Percentiles rank a stretch among this genome's conserved stretches.
phyloP scores from a whole-genome alignment of 192 early-diverging fungal species.

The Ambispora gerdemannii region DNA sequence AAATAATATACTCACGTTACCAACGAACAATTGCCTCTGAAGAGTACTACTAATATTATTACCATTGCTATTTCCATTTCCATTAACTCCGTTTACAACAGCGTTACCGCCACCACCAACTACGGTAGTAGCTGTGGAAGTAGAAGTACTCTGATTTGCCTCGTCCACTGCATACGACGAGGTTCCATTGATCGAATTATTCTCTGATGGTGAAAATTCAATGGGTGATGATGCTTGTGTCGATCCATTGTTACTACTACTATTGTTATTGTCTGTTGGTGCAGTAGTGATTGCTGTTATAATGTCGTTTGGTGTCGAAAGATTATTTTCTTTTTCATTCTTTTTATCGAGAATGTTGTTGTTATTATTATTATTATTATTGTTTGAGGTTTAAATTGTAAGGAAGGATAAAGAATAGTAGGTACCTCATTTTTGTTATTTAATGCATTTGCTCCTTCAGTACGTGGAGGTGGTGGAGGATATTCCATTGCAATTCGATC shows the following conservation, averaged over 20 bases:
- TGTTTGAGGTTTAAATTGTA: too few species aligned
- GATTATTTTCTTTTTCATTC: constrained; percentile 7
- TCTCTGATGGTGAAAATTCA: constrained; percentile 11
- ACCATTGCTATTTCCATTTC: too few species aligned
- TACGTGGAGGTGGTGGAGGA: constrained; percentile 30
- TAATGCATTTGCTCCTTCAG: constrained; percentile 12
- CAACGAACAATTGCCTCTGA: constrained; percentile 60
- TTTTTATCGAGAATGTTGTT: neutral
- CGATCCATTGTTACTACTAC: neutral
- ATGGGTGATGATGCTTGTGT: constrained; percentile 18
- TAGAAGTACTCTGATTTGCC: neutral
- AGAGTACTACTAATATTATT: neutral
- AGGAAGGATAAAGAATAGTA: neutral
- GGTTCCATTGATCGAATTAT: constrained; percentile 14
- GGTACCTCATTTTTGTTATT: constrained; percentile 9
- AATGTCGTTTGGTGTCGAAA: neutral
- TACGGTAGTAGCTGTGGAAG: neutral
- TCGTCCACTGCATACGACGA: constrained; percentile 2
- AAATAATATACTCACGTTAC: constrained; percentile 53
- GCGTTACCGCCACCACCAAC: too few species aligned
- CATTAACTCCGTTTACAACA: neutral
- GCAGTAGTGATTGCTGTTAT: neutral
- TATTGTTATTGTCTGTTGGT: constrained; percentile 8
- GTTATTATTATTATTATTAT: too few species aligned
- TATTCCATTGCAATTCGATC: constrained; percentile 41